phyloP scores from a whole-genome alignment of 352 stramenopile species.

The Globisporangium middletonii region DNA sequence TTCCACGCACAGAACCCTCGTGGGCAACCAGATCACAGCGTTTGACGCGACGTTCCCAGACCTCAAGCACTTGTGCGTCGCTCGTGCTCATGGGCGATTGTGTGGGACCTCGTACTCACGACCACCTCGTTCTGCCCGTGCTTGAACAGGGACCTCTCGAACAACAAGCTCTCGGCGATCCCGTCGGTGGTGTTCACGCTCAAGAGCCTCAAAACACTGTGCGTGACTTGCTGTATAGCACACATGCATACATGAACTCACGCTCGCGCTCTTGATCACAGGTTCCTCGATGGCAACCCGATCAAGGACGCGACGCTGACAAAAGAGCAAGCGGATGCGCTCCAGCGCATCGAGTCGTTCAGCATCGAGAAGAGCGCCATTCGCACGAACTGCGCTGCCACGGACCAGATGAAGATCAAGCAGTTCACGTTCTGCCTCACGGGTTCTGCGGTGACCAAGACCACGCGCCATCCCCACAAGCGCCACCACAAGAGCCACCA shows the following conservation, averaged over 20 bases:
- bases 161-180: neutral
- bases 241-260: neutral
- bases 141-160: neutral
- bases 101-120: neutral
- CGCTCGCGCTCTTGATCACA: neutral
- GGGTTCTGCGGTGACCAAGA: too few species aligned
- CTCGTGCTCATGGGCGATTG: neutral
- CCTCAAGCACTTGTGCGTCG: too few species aligned
- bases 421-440: too few species aligned
- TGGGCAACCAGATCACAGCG: too few species aligned
- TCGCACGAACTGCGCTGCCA: too few species aligned
- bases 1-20: too few species aligned
- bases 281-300: neutral
- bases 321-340: neutral
- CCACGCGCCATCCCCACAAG: too few species aligned
- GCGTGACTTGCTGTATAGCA: neutral
- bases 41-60: too few species aligned
- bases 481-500: too few species aligned
- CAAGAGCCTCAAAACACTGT: conserved; percentile 4
- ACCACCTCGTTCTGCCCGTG: neutral
- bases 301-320: conserved; percentile 2
- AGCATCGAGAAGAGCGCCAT: too few species aligned
- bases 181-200: neutral
- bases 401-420: too few species aligned
- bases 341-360: too few species aligned